Conservation (phyloP, 176 grass and related monocot genomes). For the Zea mays region Zm-B73-REFERENCE-NAM-5.0 NC_050096.1:268271501-268272000, state of each 20-base stretch:
- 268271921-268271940: too few species aligned
- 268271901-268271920: too few species aligned
- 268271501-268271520: conserved; percentile 9
- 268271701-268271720: too few species aligned
- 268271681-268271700: too few species aligned
- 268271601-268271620: conserved; percentile 25
- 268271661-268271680: not conserved
- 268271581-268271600: conserved; percentile 17
- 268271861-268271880: not conserved
- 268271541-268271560: not conserved
- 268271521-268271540: not conserved
- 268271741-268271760: too few species aligned
- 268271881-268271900: too few species aligned
- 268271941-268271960: not conserved
- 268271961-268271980: not conserved
- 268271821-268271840: conserved; percentile 19
- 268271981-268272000: too few species aligned
- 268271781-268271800: not conserved
- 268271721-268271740: too few species aligned
- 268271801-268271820: conserved; percentile 35
- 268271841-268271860: not conserved
- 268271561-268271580: not conserved
- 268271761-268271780: not conserved
- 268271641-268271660: not conserved
- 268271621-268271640: too few species aligned